Base-by-base conservation (phyloP, 768 basidiomycete genomes). In the Amanita fuliginea region DNA sequence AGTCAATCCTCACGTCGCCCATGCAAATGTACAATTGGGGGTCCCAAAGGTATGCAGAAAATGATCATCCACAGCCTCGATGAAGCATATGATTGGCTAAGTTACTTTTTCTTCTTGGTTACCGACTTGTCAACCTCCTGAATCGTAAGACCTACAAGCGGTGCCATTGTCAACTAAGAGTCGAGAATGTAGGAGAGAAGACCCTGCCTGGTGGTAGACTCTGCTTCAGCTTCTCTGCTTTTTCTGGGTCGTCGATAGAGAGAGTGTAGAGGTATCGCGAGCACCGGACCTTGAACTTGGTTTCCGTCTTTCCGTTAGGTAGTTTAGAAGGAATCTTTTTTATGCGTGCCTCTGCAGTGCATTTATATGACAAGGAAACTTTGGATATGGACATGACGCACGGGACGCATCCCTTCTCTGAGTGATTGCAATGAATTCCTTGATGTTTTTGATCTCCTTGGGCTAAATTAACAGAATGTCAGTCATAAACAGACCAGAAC, bases 231-330 rank as follows among this genome's bases (percentile, higher is more conserved):
- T 97, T 99, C 67, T 96, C 93, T 35, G 96, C 95, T 78, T 97
- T 98, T 68, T 96, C 93, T 62, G 89, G 81, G 73, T 99, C 96
- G 66, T 92, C 86, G 64, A 98, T 68, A 54, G 83, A 80, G 55
- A 98, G 80, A n/a, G 96, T 98, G 83, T 99, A 99, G 54, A 94
- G 83, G 69, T 93, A 93, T 66, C 88, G 79, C 53, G 88, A 86
- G 75, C 94, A 97, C 66, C 96, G 80, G 64, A 99, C 81, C 80
- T 99, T 99, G 83, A 98, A 97, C 74, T 98, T 99, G 64, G 88
- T 95, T 70, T 81, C 76, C 32, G 75, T 74, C 73, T 90, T 90
- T 60, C 80, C 84, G 44, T 77, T 76, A 30, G 80, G 65, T 26
- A 74, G 67, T 66, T 76, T 80, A 34, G 86, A 71, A 52, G 78